Percentiles rank a stretch among this genome's conserved stretches.
These are phyloP conservation scores for Flaveria brownii DNA, from an alignment of 129 eudicot genomes.

Conservation along the genomic window DNA sequence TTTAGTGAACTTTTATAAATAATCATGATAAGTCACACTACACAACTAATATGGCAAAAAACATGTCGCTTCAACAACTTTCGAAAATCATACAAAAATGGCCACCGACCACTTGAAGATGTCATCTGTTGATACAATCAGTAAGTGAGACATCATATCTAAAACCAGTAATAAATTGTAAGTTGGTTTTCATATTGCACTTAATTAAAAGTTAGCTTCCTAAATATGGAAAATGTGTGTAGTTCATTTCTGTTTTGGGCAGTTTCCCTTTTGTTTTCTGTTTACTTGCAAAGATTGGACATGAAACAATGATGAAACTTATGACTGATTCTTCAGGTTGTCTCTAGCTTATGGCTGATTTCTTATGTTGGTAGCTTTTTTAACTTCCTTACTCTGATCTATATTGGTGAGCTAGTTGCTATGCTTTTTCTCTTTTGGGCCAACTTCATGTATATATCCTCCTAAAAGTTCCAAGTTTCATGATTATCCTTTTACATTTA, in stretches of 20 bases:
- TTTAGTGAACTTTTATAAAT: not conserved
- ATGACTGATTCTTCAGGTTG: constrained; percentile 55
- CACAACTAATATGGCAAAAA: not conserved
- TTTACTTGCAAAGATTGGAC: constrained; percentile 6
- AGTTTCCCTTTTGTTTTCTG: not conserved
- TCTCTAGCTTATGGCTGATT: constrained; percentile 60
- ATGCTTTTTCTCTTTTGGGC: not conserved
- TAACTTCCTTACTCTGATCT: constrained; percentile 73
- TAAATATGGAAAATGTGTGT: not conserved
- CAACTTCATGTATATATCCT: not conserved
- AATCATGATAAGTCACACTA: not conserved
- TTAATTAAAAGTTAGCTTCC: not conserved
- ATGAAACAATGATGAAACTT: not conserved
- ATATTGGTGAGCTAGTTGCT: constrained; percentile 59
- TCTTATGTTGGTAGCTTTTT: constrained; percentile 79
- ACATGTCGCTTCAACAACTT: not conserved
- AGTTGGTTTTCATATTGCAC: not conserved
- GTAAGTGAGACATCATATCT: not conserved
- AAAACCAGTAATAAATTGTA: not conserved
- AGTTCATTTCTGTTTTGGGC: not conserved
- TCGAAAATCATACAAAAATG: not conserved
- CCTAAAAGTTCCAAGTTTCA: not conserved
- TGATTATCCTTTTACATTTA: not conserved
- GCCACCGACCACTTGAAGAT: not conserved
- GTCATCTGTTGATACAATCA: not conserved